phyloP scores from a whole-genome alignment of 768 basidiomycete genomes.

The Lepiota brunneoincarnata region DNA sequence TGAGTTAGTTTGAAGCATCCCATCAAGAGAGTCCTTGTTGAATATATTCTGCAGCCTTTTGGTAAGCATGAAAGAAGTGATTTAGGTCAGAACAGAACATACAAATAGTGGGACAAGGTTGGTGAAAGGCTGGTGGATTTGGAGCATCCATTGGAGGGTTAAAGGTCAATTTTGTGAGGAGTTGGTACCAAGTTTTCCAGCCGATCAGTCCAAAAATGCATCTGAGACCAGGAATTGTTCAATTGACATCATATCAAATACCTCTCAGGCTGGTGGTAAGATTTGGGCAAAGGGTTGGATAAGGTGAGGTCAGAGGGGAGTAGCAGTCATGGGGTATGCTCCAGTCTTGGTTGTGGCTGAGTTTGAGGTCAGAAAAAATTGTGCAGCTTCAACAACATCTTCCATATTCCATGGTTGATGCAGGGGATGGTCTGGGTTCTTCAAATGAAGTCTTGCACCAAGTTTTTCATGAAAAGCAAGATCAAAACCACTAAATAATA shows the following conservation, averaged over 20 bases:
- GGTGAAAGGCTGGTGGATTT: not conserved
- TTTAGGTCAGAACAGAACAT: not conserved
- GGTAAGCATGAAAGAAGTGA: not conserved
- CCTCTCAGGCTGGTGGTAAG: not conserved
- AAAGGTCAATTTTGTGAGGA: not conserved
- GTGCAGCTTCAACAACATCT: slow-evolving; percentile 2
- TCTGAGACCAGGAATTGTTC: not conserved
- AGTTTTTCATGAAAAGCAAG: not conserved
- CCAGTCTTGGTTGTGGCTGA: not conserved
- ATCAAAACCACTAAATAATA: slow-evolving; percentile 12
- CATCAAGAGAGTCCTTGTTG: not conserved
- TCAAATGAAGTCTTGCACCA: too few relatives aligned
- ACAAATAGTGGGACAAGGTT: not conserved
- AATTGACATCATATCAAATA: not conserved
- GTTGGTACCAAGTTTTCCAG: not conserved
- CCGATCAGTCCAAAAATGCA: not conserved
- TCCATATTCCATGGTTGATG: slow-evolving; percentile 12
- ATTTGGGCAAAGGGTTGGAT: not conserved
- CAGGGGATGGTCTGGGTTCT: too few relatives aligned
- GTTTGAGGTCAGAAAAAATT: not conserved
- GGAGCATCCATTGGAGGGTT: not conserved
- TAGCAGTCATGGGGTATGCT: not conserved
- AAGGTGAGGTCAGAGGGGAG: not conserved
- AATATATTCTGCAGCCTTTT: not conserved
- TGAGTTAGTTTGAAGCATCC: not conserved